Percentiles rank a stretch among this genome's conserved stretches.
These are phyloP conservation scores for Erysiphe pulchra DNA, from an alignment of 2,329 filamentous ascomycete genomes.

Conservation along the genomic window DNA sequence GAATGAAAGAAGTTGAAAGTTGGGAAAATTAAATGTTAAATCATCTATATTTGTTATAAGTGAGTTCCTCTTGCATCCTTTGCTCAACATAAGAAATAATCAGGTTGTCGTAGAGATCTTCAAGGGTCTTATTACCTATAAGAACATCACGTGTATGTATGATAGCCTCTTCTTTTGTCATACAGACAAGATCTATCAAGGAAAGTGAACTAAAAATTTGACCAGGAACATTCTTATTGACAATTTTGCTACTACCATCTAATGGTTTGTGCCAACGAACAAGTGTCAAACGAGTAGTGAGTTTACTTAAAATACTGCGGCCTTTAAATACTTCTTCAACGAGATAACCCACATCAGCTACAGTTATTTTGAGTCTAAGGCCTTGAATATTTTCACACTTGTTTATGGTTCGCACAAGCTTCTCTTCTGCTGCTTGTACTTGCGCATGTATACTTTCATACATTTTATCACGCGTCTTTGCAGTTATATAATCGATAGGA, in stretches of 20 bases:
- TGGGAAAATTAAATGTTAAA: not conserved
- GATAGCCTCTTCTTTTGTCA: conserved; percentile 76
- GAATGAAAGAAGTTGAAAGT: not conserved
- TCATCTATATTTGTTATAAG: conserved; percentile 27
- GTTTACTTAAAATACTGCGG: conserved; percentile 57
- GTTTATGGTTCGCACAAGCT: conserved; percentile 25
- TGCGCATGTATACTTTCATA: conserved; percentile 61
- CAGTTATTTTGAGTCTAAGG: conserved; percentile 52
- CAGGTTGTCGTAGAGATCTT: conserved; percentile 48
- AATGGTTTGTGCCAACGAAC: conserved; percentile 49
- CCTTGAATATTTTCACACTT: conserved; percentile 29
- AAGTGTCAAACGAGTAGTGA: conserved; percentile 57
- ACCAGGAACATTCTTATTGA: conserved; percentile 39
- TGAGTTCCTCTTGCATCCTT: conserved; percentile 39
- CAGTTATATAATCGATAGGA: conserved; percentile 57
- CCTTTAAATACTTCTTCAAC: conserved; percentile 74
- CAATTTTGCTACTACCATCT: conserved; percentile 17
- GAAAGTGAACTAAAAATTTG: conserved; percentile 52
- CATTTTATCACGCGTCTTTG: conserved; percentile 70
- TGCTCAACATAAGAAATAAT: conserved; percentile 41
- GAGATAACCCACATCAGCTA: conserved; percentile 64
- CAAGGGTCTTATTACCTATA: conserved; percentile 35
- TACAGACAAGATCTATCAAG: conserved; percentile 52
- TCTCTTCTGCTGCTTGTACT: conserved; percentile 58
- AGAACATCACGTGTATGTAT: conserved; percentile 62